Conservation (phyloP, 345 rosid species). For the Salix suchowensis region DNA sequence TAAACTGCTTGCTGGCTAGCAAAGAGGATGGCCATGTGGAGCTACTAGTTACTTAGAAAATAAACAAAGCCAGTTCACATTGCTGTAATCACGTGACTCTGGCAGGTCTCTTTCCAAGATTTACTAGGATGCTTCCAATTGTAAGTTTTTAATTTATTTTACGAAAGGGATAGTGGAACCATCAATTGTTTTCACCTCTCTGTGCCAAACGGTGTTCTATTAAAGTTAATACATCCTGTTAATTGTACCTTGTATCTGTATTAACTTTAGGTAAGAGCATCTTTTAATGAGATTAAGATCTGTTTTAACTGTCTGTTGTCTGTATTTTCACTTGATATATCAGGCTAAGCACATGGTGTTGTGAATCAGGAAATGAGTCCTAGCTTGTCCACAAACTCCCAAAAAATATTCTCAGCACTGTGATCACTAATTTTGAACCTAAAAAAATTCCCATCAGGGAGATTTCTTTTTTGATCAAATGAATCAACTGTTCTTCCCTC, state of each 20-base stretch:
- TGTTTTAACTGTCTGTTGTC: background rate
- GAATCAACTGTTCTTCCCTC: no score
- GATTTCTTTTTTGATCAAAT: no score
- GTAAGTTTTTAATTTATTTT: background rate
- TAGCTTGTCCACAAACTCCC: no score
- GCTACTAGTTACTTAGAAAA: background rate
- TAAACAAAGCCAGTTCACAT: background rate
- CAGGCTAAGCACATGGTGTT: background rate
- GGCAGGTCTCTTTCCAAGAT: background rate
- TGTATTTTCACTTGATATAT: no score
- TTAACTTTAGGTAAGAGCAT: background rate
- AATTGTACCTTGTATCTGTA: background rate
- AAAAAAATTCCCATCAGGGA: no score
- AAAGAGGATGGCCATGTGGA: constrained; percentile 1
- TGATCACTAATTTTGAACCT: background rate
- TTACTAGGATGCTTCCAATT: background rate
- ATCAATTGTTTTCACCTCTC: background rate
- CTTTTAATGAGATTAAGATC: background rate
- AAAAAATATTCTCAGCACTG: background rate
- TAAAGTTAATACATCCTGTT: background rate
- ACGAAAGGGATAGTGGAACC: background rate
- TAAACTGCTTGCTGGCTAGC: background rate
- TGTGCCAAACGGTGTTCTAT: background rate
- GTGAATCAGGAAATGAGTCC: background rate
- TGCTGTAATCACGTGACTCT: background rate